These are phyloP conservation scores for Microthlaspi erraticum DNA, from an alignment of 345 rosid genomes.

Conservation along the genomic window DNA sequence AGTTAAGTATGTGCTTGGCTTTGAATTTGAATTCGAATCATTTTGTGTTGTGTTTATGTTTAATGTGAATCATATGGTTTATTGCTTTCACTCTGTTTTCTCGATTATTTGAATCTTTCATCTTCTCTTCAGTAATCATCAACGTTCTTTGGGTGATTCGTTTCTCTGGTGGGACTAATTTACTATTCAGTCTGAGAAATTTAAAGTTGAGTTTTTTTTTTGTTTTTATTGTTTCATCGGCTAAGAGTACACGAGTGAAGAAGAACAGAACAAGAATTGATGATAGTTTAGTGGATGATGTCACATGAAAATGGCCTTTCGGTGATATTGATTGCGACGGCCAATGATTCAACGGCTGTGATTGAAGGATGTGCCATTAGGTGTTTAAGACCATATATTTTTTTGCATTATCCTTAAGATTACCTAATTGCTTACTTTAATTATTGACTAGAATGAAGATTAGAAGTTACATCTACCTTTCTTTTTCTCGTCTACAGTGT, in stretches of 20 bases:
- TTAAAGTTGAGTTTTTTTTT: conserved; percentile 12
- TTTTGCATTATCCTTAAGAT: conserved; percentile 31
- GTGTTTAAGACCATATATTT: conserved; percentile 33
- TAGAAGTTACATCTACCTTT: conserved; percentile 50
- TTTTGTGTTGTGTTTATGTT: background rate
- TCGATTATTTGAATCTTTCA: background rate
- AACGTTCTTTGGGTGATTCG: background rate
- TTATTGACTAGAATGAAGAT: conserved; percentile 27
- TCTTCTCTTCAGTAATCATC: background rate
- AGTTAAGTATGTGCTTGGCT: background rate
- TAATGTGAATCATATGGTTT: conserved; percentile 14
- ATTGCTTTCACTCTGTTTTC: background rate
- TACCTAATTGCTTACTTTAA: conserved; percentile 29
- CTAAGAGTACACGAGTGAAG: conserved; percentile 2
- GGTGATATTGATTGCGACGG: conserved; percentile 31
- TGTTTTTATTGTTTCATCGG: background rate
- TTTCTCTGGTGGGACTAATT: background rate
- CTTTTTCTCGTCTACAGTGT: conserved; percentile 33
- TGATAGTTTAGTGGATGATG: conserved; percentile 30
- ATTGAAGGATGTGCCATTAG: conserved; percentile 19
- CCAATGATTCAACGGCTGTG: conserved; percentile 41
- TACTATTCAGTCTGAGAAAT: background rate
- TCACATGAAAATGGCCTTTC: conserved; percentile 28
- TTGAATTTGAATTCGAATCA: conserved; percentile 24
- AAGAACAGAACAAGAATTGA: conserved; percentile 18